These are phyloP conservation scores for Ganoderma sinense DNA, from an alignment of 1,284 basidiomycete genomes.

Conservation along the genomic window DNA sequence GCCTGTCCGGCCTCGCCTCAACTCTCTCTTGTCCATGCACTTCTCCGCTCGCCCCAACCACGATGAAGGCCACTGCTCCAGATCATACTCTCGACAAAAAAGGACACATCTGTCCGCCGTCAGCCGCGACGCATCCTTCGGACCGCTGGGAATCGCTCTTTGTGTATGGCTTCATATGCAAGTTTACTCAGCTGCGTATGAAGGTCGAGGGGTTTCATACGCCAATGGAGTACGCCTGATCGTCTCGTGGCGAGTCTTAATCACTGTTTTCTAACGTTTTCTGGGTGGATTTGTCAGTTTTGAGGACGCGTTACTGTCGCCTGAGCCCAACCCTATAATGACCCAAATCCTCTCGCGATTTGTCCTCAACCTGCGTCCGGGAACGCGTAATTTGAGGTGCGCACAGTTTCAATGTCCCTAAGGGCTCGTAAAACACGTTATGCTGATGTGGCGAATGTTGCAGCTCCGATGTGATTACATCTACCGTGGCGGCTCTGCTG, in stretches of 20 bases:
- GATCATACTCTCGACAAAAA: conserved; percentile 52
- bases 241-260: not conserved
- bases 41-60: conserved; percentile 35
- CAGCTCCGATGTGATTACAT: conserved; percentile 80
- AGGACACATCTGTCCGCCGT: conserved; percentile 78
- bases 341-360: conserved; percentile 76
- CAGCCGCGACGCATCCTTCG: conserved; percentile 72
- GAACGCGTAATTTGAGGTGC: conserved; percentile 86
- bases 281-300: conserved; percentile 53
- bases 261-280: conserved; percentile 6
- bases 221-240: conserved; percentile 77
- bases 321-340: conserved; percentile 73
- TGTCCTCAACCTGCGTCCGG: conserved; percentile 79
- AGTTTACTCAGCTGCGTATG: conserved; percentile 74
- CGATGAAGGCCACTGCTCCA: conserved; percentile 37
- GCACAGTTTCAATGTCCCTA: conserved; percentile 43
- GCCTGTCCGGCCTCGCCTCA: conserved; percentile 33
- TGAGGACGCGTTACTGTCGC: conserved; percentile 75
- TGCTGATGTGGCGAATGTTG: conserved; percentile 44
- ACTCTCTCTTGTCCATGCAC: conserved; percentile 41
- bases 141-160: conserved; percentile 88
- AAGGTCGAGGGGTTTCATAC: conserved; percentile 81
- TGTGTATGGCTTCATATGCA: conserved; percentile 83
- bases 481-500: conserved; percentile 69
- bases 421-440: conserved; percentile 38